Evolutionary conservation across 2,329 filamentous ascomycete species (phyloP).

Genomic region (Ascosphaera aggregata): DNA sequence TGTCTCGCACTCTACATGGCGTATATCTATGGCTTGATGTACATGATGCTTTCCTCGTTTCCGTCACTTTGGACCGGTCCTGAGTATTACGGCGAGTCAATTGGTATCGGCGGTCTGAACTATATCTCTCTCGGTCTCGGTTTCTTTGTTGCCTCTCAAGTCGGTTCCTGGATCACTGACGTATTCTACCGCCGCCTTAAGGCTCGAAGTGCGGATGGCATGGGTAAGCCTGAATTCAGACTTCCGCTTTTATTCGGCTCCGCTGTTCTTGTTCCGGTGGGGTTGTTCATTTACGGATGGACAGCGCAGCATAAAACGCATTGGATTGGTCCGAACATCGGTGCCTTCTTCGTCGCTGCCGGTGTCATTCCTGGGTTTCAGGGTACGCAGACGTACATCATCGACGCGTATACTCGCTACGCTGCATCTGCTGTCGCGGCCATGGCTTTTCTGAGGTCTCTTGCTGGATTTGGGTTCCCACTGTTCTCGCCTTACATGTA

Average conservation of each 20-base stretch:
- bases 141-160: slow-evolving; percentile 32
- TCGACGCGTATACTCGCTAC: slow-evolving; percentile 21
- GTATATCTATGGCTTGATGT: slow-evolving; percentile 38
- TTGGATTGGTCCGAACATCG: slow-evolving; percentile 33
- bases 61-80: slow-evolving; percentile 30
- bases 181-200: slow-evolving; percentile 10
- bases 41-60: slow-evolving; percentile 40
- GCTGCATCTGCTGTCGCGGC: slow-evolving; percentile 25
- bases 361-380: slow-evolving; percentile 24
- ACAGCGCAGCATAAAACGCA: slow-evolving; percentile 24
- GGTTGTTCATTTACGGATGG: slow-evolving; percentile 36
- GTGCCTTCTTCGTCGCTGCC: slow-evolving; percentile 25
- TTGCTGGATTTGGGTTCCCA: slow-evolving; percentile 27
- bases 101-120: slow-evolving; percentile 37
- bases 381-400: slow-evolving; percentile 20
- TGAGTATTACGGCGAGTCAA: slow-evolving; percentile 28
- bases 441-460: slow-evolving; percentile 20
- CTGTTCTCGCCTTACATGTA: slow-evolving; percentile 23
- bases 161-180: slow-evolving; percentile 15
- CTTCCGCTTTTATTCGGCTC: slow-evolving; percentile 33
- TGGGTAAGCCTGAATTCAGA: slow-evolving; percentile 34
- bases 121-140: slow-evolving; percentile 40
- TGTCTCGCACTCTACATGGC: slow-evolving; percentile 31
- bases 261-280: slow-evolving; percentile 26
- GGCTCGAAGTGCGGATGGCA: slow-evolving; percentile 3